Conservation (phyloP, 345 rosid genomes). For the Raphanus raphanistrum region DNA sequence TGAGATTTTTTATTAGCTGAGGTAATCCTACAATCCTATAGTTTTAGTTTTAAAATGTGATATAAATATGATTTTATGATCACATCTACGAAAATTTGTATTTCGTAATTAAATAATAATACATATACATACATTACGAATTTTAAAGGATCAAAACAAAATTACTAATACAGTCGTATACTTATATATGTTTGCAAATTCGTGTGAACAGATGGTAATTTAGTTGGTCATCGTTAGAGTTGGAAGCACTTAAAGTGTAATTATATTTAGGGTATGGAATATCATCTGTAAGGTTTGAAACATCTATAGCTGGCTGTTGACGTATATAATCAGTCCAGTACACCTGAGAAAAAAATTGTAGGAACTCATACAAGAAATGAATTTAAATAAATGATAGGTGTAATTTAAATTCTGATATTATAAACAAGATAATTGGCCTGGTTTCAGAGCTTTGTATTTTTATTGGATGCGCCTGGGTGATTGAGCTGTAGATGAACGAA, state of each 20-base stretch:
- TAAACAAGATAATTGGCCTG: neutral
- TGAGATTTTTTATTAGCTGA: neutral
- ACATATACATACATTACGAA: neutral
- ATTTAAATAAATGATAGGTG: neutral
- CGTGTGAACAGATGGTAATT: neutral
- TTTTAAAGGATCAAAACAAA: neutral
- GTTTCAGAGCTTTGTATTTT: conserved; percentile 16
- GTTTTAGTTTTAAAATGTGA: neutral
- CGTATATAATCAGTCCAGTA: neutral
- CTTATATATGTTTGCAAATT: neutral
- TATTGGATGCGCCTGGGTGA: conserved; percentile 24
- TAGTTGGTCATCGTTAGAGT: neutral
- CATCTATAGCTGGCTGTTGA: neutral
- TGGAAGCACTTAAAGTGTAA: neutral
- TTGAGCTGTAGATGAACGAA: conserved; percentile 32
- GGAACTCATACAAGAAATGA: neutral
- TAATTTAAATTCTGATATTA: no score
- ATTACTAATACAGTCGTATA: neutral
- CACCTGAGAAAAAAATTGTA: neutral
- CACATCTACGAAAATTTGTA: neutral
- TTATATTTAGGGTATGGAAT: neutral
- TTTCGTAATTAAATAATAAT: neutral
- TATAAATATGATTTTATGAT: neutral
- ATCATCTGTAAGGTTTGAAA: neutral
- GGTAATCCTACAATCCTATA: neutral